Conservation (phyloP, 768 basidiomycete species). For the Kwoniella europaea region DNA sequence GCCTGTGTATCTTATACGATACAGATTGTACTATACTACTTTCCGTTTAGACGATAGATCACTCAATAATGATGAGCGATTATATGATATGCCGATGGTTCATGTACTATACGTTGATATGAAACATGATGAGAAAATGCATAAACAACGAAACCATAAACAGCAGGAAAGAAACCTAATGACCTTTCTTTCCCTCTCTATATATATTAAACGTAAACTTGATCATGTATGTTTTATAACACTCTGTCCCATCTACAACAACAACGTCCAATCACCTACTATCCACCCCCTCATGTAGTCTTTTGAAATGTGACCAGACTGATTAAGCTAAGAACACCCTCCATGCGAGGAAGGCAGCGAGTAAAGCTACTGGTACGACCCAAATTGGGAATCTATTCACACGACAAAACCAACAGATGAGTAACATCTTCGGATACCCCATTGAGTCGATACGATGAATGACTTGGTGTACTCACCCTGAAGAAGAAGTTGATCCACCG, state of each 20-base stretch:
- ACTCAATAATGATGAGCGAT: too few relatives aligned
- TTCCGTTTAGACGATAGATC: background rate
- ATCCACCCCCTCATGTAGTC: background rate
- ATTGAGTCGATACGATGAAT: background rate
- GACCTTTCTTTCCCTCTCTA: background rate
- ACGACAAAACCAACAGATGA: background rate
- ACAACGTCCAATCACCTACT: background rate
- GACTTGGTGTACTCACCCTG: constrained; percentile 17
- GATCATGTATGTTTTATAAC: too few relatives aligned
- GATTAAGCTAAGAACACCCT: constrained; percentile 66
- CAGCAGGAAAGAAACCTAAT: background rate
- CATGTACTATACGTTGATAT: background rate
- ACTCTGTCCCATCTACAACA: background rate
- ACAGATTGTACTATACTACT: background rate
- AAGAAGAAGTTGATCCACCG: constrained; percentile 23
- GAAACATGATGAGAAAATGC: constrained; percentile 3
- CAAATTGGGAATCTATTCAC: constrained; percentile 69
- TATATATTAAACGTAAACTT: background rate
- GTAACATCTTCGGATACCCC: too few relatives aligned
- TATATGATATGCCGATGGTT: too few relatives aligned
- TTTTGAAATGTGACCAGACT: too few relatives aligned
- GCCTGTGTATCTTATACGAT: background rate
- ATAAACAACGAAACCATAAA: constrained; percentile 2
- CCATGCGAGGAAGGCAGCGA: constrained; percentile 88
- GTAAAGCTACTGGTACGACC: constrained; percentile 76